phyloP scores from a whole-genome alignment of 495 filamentous ascomycete species.

The Penicillium parvum region DNA sequence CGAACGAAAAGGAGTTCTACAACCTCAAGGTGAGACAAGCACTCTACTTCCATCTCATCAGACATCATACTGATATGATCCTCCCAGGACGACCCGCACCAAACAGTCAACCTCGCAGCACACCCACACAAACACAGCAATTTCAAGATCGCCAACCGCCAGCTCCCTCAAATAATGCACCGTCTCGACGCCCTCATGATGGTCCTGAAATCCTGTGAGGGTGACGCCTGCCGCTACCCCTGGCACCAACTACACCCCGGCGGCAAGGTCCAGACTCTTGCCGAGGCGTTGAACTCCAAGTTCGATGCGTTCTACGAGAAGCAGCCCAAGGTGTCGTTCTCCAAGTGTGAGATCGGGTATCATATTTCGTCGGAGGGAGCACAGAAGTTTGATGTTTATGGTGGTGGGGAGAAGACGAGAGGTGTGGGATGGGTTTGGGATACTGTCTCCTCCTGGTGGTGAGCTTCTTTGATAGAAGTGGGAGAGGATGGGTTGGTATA shows the following conservation, averaged over 20 bases:
- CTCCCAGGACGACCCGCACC: slow-evolving; percentile 50
- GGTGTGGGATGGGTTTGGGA: slow-evolving; percentile 10
- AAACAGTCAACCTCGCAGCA: slow-evolving; percentile 48
- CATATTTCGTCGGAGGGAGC: slow-evolving; percentile 57
- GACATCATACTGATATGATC: background rate
- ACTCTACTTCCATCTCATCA: background rate
- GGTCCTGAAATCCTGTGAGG: slow-evolving; percentile 58
- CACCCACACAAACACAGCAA: slow-evolving; percentile 14
- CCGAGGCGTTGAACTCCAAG: slow-evolving; percentile 37
- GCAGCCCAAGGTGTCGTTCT: slow-evolving; percentile 51
- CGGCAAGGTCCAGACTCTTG: slow-evolving; percentile 35
- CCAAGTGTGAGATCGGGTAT: slow-evolving; percentile 56
- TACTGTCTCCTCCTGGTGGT: slow-evolving; percentile 9
- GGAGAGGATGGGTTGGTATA: background rate
- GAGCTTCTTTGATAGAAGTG: background rate
- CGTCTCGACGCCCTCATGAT: slow-evolving; percentile 56
- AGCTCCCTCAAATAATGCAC: slow-evolving; percentile 35
- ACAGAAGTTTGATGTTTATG: slow-evolving; percentile 33
- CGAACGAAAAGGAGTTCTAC: slow-evolving; percentile 54
- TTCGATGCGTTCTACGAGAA: slow-evolving; percentile 57
- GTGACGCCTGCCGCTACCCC: slow-evolving; percentile 45
- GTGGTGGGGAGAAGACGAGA: slow-evolving; percentile 6
- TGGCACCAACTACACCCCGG: slow-evolving; percentile 54
- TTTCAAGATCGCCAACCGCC: slow-evolving; percentile 21
- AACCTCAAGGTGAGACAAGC: slow-evolving; percentile 40